A percentile compares a stretch with the other conserved stretches of the same genome.
Conservation (phyloP, 306 rosid species). For the Sicyos baderoa region DNA sequence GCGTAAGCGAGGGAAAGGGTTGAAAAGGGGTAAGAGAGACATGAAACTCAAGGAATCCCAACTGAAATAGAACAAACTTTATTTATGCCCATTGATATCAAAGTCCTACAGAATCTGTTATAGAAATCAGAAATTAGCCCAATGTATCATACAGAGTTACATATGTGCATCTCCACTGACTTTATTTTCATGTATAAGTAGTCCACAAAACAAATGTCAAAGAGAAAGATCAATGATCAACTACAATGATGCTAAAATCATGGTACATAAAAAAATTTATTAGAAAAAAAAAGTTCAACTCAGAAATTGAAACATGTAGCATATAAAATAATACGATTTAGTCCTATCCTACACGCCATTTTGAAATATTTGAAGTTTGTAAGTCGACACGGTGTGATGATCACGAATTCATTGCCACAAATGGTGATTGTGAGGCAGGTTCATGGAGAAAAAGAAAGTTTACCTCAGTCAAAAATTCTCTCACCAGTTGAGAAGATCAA, state of each 20-base stretch:
- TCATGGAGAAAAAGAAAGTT: conserved; percentile 19
- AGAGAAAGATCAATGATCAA: neutral
- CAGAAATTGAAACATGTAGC: neutral
- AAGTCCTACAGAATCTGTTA: neutral
- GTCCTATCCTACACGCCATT: conserved; percentile 5
- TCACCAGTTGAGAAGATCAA: conserved; percentile 78
- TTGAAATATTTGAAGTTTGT: neutral
- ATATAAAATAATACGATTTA: conserved; percentile 3
- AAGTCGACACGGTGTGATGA: neutral
- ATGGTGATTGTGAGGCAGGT: conserved; percentile 18
- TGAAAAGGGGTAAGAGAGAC: neutral
- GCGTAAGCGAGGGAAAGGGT: neutral
- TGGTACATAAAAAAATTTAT: neutral
- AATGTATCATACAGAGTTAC: neutral
- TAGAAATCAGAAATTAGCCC: neutral
- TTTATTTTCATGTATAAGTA: conserved; percentile 5
- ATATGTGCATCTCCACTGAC: neutral
- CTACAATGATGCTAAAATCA: neutral
- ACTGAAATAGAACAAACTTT: neutral
- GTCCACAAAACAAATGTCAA: conserved; percentile 9
- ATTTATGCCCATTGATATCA: neutral
- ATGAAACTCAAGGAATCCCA: neutral
- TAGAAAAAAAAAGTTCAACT: conserved; percentile 4
- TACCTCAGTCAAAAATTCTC: conserved; percentile 79
- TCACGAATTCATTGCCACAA: neutral